These are phyloP conservation scores for Naganishia onofrii DNA, from an alignment of 768 basidiomycete genomes.

Conservation along the genomic window DNA sequence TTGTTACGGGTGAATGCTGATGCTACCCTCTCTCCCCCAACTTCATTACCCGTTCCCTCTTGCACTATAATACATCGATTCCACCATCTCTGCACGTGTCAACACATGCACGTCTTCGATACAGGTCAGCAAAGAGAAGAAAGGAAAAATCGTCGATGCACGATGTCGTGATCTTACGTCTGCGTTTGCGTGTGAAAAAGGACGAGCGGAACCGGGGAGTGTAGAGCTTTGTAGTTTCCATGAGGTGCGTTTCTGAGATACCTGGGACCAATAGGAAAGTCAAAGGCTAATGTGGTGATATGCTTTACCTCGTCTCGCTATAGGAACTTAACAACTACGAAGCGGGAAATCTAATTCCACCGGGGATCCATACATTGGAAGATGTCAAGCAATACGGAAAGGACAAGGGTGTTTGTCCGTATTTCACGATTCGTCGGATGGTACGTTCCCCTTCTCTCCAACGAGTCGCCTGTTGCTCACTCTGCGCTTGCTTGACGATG, in stretches of 20 bases:
- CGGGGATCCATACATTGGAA: constrained; percentile 89
- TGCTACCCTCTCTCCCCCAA: no score
- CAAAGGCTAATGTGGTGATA: no score
- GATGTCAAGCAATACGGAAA: constrained; percentile 86
- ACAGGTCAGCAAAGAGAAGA: constrained; percentile 95
- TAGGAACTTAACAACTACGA: constrained; percentile 82
- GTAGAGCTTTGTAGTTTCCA: constrained; percentile 92
- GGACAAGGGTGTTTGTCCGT: constrained; percentile 83
- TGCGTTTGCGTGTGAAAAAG: constrained; percentile 74
- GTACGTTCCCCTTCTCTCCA: constrained; percentile 55
- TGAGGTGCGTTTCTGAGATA: constrained; percentile 63
- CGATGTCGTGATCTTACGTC: constrained; percentile 93
- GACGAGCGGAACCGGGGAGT: constrained; percentile 79
- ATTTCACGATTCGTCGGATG: constrained; percentile 94
- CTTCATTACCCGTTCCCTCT: neutral
- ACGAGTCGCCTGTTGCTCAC: neutral
- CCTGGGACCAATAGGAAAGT: no score
- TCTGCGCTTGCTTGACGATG: neutral
- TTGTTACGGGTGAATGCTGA: no score
- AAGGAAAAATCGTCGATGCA: constrained; percentile 94
- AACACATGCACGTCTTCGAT: neutral
- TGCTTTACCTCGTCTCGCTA: constrained; percentile 1
- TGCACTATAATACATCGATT: neutral
- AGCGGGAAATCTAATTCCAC: constrained; percentile 73
- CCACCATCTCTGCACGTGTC: neutral